Conservation (phyloP, 495 filamentous ascomycete genomes). For the Delitschia confertaspora region DNA sequence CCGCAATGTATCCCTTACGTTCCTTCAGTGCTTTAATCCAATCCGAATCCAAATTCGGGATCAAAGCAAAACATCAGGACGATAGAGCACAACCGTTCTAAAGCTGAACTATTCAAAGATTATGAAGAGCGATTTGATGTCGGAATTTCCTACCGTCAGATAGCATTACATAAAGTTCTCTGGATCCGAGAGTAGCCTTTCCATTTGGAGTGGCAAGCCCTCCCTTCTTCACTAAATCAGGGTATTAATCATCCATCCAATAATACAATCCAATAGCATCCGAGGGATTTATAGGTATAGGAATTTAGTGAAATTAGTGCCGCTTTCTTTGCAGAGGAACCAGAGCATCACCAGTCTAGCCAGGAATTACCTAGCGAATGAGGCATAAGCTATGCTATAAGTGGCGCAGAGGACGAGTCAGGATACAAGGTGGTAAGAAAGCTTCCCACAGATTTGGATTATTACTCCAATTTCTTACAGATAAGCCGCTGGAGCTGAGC, state of each 20-base stretch:
- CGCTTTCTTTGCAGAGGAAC: background rate
- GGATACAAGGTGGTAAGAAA: too few species aligned
- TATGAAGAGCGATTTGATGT: background rate
- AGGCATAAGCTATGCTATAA: background rate
- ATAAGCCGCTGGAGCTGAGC: too few species aligned
- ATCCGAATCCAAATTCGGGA: too few species aligned
- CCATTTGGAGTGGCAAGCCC: background rate
- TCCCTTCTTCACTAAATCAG: background rate
- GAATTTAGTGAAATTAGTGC: background rate
- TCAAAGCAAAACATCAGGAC: too few species aligned
- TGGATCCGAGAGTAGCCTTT: too few species aligned
- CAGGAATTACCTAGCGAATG: too few species aligned
- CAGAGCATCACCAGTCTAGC: background rate
- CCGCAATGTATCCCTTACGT: conserved; percentile 1
- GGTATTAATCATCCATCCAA: background rate
- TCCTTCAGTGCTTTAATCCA: background rate
- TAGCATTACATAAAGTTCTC: background rate
- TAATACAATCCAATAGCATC: background rate
- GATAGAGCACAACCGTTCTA: background rate
- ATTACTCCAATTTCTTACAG: too few species aligned
- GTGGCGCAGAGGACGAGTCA: background rate
- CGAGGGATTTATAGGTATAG: background rate
- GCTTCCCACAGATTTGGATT: too few species aligned
- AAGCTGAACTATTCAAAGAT: background rate
- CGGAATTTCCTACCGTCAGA: background rate